Base-by-base conservation (phyloP, 225 moss, liverwort and hornwort species). In the Pseudisothecium myosuroides region DNA sequence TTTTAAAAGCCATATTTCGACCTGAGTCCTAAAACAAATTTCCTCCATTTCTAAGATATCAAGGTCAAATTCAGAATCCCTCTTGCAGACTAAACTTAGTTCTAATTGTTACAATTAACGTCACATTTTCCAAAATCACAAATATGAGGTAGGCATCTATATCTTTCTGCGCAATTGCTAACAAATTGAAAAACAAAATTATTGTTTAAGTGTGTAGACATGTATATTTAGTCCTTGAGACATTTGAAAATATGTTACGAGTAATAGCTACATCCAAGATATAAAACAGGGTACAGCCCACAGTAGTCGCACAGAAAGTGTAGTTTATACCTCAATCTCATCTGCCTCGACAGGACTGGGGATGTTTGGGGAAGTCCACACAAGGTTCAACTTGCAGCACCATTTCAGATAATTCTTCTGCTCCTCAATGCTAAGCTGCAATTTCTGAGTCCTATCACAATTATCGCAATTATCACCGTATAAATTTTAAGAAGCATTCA, bases 361-460 rank as follows among this genome's bases (percentile, higher is more conserved):
- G 54, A 93, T 91, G 27, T 95, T 93, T 43, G 95, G 95, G 73
- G 93, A 94, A 45, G 95, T 95, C 97, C 97, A 97, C 10, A 96
- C 97, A 43, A 89, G 89, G 61, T 89, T 89, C 68, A 97, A 61
- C 75, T 97, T 97, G 94, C 96, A 96, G 84, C 95, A 91, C 89
- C 91, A 92, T 32, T 95, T 89, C 92, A 93, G 66, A 24, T 90
- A 80, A 17, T 85, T 73, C 73, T 85, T 89, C 67, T 89, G 89
- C 71, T 85, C 81, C 85, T 85, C 89, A 89, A 81, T 19, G 73
- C 72, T 89, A 28, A 98, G 86, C 47, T 50, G 79, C 85, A 71
- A 83, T 85, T 58, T 93, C 72, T 89, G 89, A 81, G 80, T 52
- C 83, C 88, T 83, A 16, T 80, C 58, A 55, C 29, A 86, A 76